Evolutionary conservation across 331 rosid genomes (phyloP).

Genomic region (Pyracantha coccinea): DNA sequence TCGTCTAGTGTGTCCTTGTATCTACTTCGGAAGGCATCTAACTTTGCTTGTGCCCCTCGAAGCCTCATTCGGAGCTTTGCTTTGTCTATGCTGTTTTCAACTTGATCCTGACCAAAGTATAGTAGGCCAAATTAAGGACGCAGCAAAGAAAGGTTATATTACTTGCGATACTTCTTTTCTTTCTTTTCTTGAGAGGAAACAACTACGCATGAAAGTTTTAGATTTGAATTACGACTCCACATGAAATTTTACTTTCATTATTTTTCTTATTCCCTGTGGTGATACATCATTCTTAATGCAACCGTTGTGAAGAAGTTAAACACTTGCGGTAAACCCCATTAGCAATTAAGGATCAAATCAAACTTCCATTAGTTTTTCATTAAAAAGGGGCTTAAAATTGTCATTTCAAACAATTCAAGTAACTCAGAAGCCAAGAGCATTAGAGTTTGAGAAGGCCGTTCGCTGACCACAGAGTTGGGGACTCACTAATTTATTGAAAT

Average conservation of each 20-base stretch:
- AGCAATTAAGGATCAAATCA: too few species aligned
- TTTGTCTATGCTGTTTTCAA: conserved; percentile 29
- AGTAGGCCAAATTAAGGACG: background rate
- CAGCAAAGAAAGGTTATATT: background rate
- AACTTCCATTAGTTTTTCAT: too few species aligned
- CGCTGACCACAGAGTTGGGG: too few species aligned
- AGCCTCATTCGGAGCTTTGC: conserved; percentile 63
- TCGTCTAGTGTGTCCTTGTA: conserved; percentile 46
- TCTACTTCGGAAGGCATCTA: conserved; percentile 53
- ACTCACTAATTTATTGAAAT: too few species aligned
- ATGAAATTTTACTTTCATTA: background rate
- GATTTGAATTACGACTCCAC: background rate
- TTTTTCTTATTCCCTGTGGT: background rate
- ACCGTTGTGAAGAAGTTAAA: too few species aligned
- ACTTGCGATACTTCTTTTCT: background rate
- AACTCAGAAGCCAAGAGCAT: too few species aligned
- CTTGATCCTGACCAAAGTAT: conserved; percentile 40
- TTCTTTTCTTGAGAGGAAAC: background rate
- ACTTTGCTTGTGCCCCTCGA: conserved; percentile 58
- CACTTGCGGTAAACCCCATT: too few species aligned
- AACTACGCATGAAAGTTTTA: background rate
- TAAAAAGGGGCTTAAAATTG: too few species aligned
- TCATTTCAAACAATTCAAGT: too few species aligned
- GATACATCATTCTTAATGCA: too few species aligned
- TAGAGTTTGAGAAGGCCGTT: too few species aligned